These are phyloP conservation scores for Anisodus tanguticus DNA, from an alignment of 257 asterid species.

Conservation along the genomic window DNA sequence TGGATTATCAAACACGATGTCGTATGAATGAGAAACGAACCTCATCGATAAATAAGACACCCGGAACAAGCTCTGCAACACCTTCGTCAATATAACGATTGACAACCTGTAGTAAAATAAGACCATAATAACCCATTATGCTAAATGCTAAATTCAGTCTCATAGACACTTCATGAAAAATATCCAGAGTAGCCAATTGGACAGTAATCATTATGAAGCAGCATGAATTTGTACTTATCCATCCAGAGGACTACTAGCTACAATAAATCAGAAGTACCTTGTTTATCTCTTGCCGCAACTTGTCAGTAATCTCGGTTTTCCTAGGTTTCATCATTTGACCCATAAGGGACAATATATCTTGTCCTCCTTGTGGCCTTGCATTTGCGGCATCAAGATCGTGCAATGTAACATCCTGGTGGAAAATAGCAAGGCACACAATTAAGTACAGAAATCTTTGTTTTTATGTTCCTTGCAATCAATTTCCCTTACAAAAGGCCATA, in stretches of 20 bases:
- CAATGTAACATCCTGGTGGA: constrained; percentile 33
- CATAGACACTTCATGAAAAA: background rate
- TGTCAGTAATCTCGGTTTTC: too few relatives aligned
- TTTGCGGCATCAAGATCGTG: too few relatives aligned
- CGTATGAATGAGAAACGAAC: constrained; percentile 31
- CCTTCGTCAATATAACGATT: too few relatives aligned
- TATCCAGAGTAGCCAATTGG: background rate
- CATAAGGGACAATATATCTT: too few relatives aligned
- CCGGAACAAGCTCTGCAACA: too few relatives aligned
- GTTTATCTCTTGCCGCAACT: too few relatives aligned
- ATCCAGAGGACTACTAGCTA: background rate
- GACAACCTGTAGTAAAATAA: constrained; percentile 62
- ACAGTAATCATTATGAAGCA: background rate
- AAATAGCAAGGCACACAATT: background rate
- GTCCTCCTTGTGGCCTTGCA: too few relatives aligned
- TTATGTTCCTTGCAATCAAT: background rate
- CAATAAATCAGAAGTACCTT: background rate
- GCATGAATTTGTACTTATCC: background rate
- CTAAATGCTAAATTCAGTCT: background rate
- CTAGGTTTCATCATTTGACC: too few relatives aligned
- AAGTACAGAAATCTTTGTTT: background rate
- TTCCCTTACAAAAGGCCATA: constrained; percentile 4
- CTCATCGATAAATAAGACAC: too few relatives aligned
- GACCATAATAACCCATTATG: constrained; percentile 15
- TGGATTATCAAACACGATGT: background rate